Evolutionary conservation across 495 filamentous ascomycete genomes (phyloP).

Genomic region (Trichoderma erinaceum): DNA sequence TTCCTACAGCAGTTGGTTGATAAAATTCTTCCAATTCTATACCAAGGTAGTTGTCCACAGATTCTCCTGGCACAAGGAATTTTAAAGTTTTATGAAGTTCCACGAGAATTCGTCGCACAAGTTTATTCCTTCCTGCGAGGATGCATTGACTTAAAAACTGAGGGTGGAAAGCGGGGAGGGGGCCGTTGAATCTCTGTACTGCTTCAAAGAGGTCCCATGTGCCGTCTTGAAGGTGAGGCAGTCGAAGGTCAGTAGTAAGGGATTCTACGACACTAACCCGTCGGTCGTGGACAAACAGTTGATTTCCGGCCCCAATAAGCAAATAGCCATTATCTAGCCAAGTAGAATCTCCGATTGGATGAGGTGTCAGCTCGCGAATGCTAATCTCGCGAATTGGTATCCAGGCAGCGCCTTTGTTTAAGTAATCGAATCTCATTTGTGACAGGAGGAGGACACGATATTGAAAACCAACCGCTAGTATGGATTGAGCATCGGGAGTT

Average conservation of each 20-base stretch:
- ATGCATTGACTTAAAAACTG: constrained; percentile 88
- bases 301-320: constrained; percentile 84
- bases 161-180: constrained; percentile 87
- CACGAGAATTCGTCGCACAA: constrained; percentile 71
- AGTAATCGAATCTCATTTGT: constrained; percentile 90
- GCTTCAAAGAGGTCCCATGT: constrained; percentile 68
- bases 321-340: constrained; percentile 83
- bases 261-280: constrained; percentile 57
- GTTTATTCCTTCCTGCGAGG: constrained; percentile 63
- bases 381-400: constrained; percentile 74
- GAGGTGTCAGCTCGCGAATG: constrained; percentile 76
- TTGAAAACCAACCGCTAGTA: constrained; percentile 85
- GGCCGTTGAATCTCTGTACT: constrained; percentile 75
- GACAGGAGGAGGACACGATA: constrained; percentile 78
- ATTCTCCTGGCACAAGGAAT: constrained; percentile 77
- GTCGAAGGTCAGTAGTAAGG: constrained; percentile 57
- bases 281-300: constrained; percentile 82
- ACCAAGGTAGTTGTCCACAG: constrained; percentile 71
- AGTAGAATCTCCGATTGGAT: constrained; percentile 86
- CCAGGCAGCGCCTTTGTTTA: constrained; percentile 88
- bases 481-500: constrained; percentile 83
- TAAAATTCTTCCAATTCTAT: constrained; percentile 71
- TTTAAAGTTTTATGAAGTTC: constrained; percentile 73
- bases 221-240: constrained; percentile 44
- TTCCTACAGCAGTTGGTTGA: constrained; percentile 16